Base-by-base conservation (phyloP, 352 stramenopile species). In the Sclerospora graminicola region DNA sequence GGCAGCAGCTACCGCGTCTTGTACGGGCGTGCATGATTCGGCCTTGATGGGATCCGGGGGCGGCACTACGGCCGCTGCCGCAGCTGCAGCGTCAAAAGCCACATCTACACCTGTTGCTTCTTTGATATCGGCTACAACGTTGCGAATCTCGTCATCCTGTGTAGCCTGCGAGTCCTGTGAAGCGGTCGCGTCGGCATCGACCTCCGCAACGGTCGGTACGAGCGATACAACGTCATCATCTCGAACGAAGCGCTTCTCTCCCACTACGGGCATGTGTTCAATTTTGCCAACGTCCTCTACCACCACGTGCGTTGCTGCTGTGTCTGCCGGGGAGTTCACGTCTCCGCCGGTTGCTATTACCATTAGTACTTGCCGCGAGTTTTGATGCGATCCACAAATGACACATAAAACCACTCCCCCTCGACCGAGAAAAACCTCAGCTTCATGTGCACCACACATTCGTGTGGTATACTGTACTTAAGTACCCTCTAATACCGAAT, bases 111-210 rank as follows among this genome's bases (percentile, higher is more conserved):
- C 66, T 4, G 48, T 43, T 1, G 56, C 52, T 19, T 78, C 66
- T 45, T 78, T 76, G 45, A 88, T 82, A 52, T 75, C 82, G 35
- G 71, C 69, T 62, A 84, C 81, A 5, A 84, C 72, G 18, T 79
- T 58, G 20, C 59, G 75, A 20, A 78, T 73, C 5, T 64, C 66
- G 15, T 84, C 69, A 24, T 81, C 66, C 15, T 82, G 63, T 9
- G 63, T 71, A 34, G 65, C 66, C 36, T 70, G 63, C 11, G 63
- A 49, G 32, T 74, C 60, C 18, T 78, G 53, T n/a, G 51, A 48
- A 23, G 30, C 34, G n/a, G 19, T 26, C 0, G 27, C 28, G 19
- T 32, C 41, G 3, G 23, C 21, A 41, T 37, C 30, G 16, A 24
- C 33, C 2, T 50, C 32, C n/a, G 47, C 8, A 1, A 55, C 66